Base-by-base conservation (phyloP, 495 filamentous ascomycete genomes). In the Annulohypoxylon nitens region DNA sequence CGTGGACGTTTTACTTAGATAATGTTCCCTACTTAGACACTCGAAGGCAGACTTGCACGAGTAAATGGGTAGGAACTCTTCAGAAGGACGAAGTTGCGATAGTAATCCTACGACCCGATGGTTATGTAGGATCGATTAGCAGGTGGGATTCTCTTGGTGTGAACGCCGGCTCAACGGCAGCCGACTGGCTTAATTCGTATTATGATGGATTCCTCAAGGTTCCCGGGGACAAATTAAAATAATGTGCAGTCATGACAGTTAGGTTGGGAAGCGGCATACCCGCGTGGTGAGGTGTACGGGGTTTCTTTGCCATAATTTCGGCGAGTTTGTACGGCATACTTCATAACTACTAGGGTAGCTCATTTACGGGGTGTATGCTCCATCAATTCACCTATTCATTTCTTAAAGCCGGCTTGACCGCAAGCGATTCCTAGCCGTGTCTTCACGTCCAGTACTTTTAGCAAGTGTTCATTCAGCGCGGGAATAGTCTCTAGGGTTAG, bases 1-100 rank as follows among this genome's bases (percentile, higher is more conserved):
- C 86, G n/a, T 93, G 90, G 90, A 90, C 88, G 0, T 84, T 92
- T 26, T 92, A 93, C 75, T 81, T 90, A 0, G 91, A 93, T 67
- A 80, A 90, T 76, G 74, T 82, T 39, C 82, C 83, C 34, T 79
- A 82, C 73, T 75, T 85, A 47, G 88, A 87, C 63, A 83, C 81
- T 4, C 81, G 83, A 7, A 79, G 84, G 47, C 76, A 82, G 48
- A 82, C 81, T 8, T 90, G 88, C 69, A 88, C 86, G 16, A 81
- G 83, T 51, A 90, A 88, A 76, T 93, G 90, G 90, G 80, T 89
- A 30, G 90, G 88, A n/a, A 81, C 79, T 20, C 64, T 91, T 18
- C 78, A 77, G 0, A 78, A 78, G 1, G 81, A 83, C 6, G 83
- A 89, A 61, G 85, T 88, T 12, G 85, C 83, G 26, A 83, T 91